A percentile compares a stretch with the other conserved stretches of the same genome.
Evolutionary conservation across 2,329 filamentous ascomycete species (phyloP).

Genomic region (Diaporthe vexans): DNA sequence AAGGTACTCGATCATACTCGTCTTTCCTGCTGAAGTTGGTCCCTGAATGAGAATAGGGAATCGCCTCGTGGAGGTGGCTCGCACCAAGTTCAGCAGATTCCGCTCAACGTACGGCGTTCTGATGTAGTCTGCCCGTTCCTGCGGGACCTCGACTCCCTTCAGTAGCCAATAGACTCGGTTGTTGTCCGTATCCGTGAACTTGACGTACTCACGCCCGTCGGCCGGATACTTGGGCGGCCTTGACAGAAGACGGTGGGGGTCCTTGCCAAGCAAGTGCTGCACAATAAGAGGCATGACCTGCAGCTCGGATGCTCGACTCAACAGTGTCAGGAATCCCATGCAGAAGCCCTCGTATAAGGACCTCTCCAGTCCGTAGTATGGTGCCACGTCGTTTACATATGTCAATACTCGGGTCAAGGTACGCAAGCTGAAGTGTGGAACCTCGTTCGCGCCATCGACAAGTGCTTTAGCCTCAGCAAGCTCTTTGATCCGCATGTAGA

Average conservation of each 20-base stretch:
- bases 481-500: conserved; percentile 90
- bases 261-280: conserved; percentile 81
- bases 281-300: conserved; percentile 84
- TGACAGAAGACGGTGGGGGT: conserved; percentile 77
- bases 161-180: conserved; percentile 90
- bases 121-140: conserved; percentile 91
- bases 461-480: conserved; percentile 85
- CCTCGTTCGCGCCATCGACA: conserved; percentile 95
- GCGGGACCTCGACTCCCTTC: conserved; percentile 75
- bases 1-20: conserved; percentile 98
- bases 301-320: conserved; percentile 85
- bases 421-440: conserved; percentile 95
- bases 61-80: conserved; percentile 90
- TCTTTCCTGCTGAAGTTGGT: conserved; percentile 97
- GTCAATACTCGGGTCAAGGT: conserved; percentile 91
- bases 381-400: conserved; percentile 88
- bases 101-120: conserved; percentile 95
- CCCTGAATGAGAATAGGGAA: conserved; percentile 97
- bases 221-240: conserved; percentile 83
- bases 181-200: conserved; percentile 76
- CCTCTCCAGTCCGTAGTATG: conserved; percentile 86
- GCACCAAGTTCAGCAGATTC: conserved; percentile 93
- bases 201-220: conserved; percentile 83
- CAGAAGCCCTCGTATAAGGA: conserved; percentile 95
- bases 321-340: conserved; percentile 95